Base-by-base conservation (phyloP, 1,284 basidiomycete species). In the Boletus mariae region DNA sequence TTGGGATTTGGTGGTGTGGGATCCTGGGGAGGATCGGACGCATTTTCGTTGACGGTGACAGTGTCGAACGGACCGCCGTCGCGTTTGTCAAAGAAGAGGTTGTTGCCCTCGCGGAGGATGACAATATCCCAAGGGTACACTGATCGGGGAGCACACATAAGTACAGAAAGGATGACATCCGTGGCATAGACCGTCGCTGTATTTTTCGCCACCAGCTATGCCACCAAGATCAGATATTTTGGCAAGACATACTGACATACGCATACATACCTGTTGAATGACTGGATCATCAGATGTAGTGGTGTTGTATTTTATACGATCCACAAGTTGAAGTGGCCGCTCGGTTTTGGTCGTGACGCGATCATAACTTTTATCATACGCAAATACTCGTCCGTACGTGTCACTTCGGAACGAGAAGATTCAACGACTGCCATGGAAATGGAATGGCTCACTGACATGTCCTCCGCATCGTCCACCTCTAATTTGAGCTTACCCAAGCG, bases 81-180 rank as follows among this genome's bases (percentile, higher is more conserved):
- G 54, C 97, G 91, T 76, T 99, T 99, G 80, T 99, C 97, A 60
- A 99, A 84, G 80, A 93, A 99, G 25, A 99, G 75, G 71, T 90
- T 92, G 75, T 94, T 87, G 40, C 94, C 94, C 67, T 97, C 92
- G 49, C 93, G 87, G 48, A 94, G 82, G 62, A 99, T 89, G 59
- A 99, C 90, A 58, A 99, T 94, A 71, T 99, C 97, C 97, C 97
- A 99, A 25, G 97, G 96, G 75, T 98, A 96, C 56, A 98, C 92
- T 13, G 94, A 95, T 60, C 97, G 82, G 6, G 94, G 87, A 8
- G 96, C 89, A 63, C 90, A 94, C 97, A 99, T 99, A 59, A 99
- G 84, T 17, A 98, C 88, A 57, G 92, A 90, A 47, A 99, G 84
- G 67, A 99, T 98, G 58, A 90, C 87, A 76, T 99, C 97, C 37